Evolutionary conservation across 805 yeast species (phyloP).

Genomic region (Lipomyces lipofer): DNA sequence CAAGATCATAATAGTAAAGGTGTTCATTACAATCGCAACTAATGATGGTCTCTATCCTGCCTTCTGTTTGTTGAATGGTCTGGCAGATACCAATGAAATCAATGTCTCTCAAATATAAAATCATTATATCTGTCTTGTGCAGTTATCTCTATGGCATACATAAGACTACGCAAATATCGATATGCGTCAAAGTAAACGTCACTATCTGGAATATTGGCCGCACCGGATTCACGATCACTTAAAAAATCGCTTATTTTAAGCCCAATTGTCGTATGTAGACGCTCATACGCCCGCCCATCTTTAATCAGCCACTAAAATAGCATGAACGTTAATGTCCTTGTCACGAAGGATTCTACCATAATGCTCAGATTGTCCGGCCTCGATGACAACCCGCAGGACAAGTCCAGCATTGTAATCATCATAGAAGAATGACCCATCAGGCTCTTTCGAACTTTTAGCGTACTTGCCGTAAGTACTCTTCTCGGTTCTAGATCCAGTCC

Average conservation of each 20-base stretch:
- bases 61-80: neutral
- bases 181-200: neutral
- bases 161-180: neutral
- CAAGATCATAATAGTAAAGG: constrained; percentile 23
- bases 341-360: neutral
- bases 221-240: neutral
- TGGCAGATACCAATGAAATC: neutral
- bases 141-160: neutral
- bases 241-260: neutral
- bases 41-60: neutral
- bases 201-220: neutral
- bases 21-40: neutral
- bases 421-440: neutral
- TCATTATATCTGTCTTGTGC: neutral
- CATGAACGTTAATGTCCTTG: neutral
- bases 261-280: neutral
- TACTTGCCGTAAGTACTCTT: neutral
- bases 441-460: too few species aligned
- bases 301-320: neutral
- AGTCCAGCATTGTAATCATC: neutral
- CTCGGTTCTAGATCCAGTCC: neutral
- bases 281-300: neutral
- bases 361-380: neutral
- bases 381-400: neutral
- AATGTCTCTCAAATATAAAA: neutral